Base-by-base conservation (phyloP, 768 basidiomycete species). In the Kwoniella europaea region DNA sequence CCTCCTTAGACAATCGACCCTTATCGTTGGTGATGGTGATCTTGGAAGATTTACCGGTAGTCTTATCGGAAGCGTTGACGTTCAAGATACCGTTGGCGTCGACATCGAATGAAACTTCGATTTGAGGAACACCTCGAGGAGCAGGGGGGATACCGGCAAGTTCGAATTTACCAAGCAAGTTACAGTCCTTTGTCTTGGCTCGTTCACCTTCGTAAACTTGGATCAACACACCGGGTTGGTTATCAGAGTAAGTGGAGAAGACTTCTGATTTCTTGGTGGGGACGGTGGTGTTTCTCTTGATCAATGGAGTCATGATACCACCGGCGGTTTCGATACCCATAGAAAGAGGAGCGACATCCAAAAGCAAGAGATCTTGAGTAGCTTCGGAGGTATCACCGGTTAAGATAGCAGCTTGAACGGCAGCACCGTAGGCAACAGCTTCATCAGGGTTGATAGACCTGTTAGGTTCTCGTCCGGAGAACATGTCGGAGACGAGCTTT, bases 291-390 rank as follows among this genome's bases (percentile, higher is more conserved):
- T 98, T 98, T 78, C 96, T 43, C 71, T 93, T 88, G 79, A 99
- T 98, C 80, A 99, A 88, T 85, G 96, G 97, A 76, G 94, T 98
- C 88, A 98, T 93, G 78, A 98, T 94, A 84, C 94, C 94, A 80
- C 96, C 94, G 50, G 95, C 96, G 78, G 95, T 98, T 88, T 98
- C 96, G 78, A 98, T 99, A 89, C 96, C 95, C 83, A 98, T 93
- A 41, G 96, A 96, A 52, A 98, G 89, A 29, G 96, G 94, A 86
- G 91, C 91, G 82, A 98, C 93, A 84, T 99, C 96, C 80, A 99
- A 92, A 67, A 99, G 91, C 72, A 98, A 91, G 73, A 98, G 88
- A 75, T 94, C 95, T 71, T 89, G 89, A 67, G 92, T 92, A 72
- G 91, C 91, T 82, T 92, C 91, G 79, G 96, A 97, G 29, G 94